These are phyloP conservation scores for Leishmania arabica DNA, from an alignment of 208 protist species.

Conservation along the genomic window DNA sequence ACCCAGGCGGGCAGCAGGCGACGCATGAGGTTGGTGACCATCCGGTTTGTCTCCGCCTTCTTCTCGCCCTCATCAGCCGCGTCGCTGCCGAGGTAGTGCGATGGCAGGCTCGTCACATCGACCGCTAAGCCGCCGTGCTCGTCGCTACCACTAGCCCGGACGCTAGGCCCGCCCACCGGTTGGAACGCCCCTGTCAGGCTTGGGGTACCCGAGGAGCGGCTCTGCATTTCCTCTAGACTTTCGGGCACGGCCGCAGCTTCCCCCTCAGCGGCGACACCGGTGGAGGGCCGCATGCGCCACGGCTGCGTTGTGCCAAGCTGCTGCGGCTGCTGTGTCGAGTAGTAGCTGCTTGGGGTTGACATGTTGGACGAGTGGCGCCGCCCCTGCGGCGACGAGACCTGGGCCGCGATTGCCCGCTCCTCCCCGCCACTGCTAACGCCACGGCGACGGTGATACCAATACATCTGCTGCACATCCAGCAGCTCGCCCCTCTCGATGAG, in stretches of 20 bases:
- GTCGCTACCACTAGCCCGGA: neutral
- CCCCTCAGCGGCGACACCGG: neutral
- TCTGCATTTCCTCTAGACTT: neutral
- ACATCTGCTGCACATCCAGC: conserved; percentile 43
- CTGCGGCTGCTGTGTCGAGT: conserved; percentile 21
- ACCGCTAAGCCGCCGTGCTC: neutral
- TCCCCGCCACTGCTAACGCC: neutral
- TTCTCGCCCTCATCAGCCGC: conserved; percentile 15
- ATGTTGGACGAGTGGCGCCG: neutral
- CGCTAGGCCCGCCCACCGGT: neutral
- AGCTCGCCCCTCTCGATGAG: conserved; percentile 49
- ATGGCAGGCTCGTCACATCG: conserved; percentile 17
- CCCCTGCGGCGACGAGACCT: neutral
- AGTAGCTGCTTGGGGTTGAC: conserved; percentile 2
- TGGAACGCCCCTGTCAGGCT: neutral
- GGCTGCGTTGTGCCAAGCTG: conserved; percentile 5
- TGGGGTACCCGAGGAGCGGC: neutral
- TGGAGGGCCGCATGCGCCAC: neutral
- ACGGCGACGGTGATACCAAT: conserved; percentile 38
- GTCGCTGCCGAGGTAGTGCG: conserved; percentile 8
- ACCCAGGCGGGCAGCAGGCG: conserved; percentile 69
- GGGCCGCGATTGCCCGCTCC: conserved; percentile 1
- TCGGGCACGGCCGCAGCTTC: neutral
- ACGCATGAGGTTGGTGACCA: conserved; percentile 44
- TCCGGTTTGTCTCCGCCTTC: conserved; percentile 16